A percentile compares a stretch with the other conserved stretches of the same genome.
These are phyloP conservation scores for Hibiscus mutabilis DNA, from an alignment of 345 rosid genomes.

Conservation along the genomic window DNA sequence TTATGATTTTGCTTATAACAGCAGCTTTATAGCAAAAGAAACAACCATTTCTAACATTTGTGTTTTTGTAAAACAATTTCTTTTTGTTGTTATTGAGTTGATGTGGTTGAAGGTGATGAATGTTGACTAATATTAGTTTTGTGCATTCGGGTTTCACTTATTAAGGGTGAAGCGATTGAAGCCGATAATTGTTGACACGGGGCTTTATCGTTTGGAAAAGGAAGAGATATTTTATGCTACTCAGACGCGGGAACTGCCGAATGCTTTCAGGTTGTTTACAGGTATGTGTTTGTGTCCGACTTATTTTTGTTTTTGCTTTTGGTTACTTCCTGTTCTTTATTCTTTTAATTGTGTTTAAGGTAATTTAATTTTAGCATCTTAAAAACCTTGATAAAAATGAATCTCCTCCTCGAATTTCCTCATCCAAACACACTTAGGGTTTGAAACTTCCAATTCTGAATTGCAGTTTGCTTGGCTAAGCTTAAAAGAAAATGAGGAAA, in stretches of 20 bases:
- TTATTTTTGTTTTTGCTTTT: background rate
- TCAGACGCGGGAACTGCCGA: constrained; percentile 76
- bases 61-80: background rate
- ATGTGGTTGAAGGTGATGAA: background rate
- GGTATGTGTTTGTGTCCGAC: constrained; percentile 34
- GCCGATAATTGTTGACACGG: constrained; percentile 90
- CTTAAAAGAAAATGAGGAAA: background rate
- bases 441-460: background rate
- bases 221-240: constrained; percentile 66
- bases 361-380: background rate
- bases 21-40: no score
- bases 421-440: background rate
- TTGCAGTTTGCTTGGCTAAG: background rate
- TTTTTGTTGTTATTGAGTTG: background rate
- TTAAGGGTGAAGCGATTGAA: constrained; percentile 73
- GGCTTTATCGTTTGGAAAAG: constrained; percentile 73
- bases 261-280: constrained; percentile 68
- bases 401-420: no score
- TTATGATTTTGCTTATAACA: background rate
- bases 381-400: no score
- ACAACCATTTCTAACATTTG: no score
- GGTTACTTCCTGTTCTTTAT: background rate
- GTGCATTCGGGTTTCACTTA: constrained; percentile 1
- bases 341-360: background rate
- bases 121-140: background rate